Conservation (phyloP, 1,284 basidiomycete species). For the Inonotus obliquus region DNA sequence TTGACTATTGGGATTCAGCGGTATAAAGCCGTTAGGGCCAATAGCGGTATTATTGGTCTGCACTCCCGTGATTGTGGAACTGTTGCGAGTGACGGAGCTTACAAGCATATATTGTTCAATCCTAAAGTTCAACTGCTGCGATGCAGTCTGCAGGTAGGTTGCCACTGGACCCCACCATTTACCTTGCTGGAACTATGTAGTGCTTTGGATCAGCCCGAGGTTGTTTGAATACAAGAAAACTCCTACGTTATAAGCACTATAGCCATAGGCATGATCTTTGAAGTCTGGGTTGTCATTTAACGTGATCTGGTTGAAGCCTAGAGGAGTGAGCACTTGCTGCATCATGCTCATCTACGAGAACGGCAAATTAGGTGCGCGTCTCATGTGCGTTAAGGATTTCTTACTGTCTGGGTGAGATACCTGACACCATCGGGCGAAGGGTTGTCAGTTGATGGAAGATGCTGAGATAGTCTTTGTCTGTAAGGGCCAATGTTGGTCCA, state of each 20-base stretch:
- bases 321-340: conserved; percentile 37
- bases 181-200: conserved; percentile 46
- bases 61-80: conserved; percentile 52
- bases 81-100: conserved; percentile 52
- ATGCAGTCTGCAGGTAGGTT: conserved; percentile 54
- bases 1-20: conserved; percentile 51
- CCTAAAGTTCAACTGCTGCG: conserved; percentile 48
- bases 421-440: conserved; percentile 59
- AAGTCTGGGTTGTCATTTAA: conserved; percentile 51
- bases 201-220: background rate
- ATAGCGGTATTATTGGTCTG: conserved; percentile 55
- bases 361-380: too few species aligned
- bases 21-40: conserved; percentile 49
- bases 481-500: conserved; percentile 51
- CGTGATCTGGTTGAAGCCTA: conserved; percentile 47
- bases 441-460: conserved; percentile 52
- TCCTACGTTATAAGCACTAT: conserved; percentile 46
- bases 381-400: background rate
- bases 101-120: conserved; percentile 47
- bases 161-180: conserved; percentile 56
- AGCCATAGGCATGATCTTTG: conserved; percentile 60
- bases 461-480: conserved; percentile 42
- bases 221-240: background rate
- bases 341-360: conserved; percentile 34
- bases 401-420: conserved; percentile 45